Evolutionary conservation across 2,329 filamentous ascomycete genomes (phyloP).

Genomic region (Neoarthrinium moseri): DNA sequence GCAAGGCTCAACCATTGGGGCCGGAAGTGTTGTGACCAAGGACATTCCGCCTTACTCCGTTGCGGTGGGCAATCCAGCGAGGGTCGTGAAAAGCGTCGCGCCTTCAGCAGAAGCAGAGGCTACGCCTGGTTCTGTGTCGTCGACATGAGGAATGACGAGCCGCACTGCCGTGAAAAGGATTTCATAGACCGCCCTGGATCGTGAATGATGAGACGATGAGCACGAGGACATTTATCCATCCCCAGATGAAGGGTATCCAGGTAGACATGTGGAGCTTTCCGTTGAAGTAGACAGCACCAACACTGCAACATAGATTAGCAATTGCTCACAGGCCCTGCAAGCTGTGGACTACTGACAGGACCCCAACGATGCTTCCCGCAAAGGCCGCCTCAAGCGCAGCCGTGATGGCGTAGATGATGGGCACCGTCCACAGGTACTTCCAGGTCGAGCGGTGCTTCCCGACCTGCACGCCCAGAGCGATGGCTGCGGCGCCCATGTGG

Average conservation of each 20-base stretch:
- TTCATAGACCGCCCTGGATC: conserved; percentile 82
- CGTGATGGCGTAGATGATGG: conserved; percentile 67
- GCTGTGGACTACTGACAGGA: conserved; percentile 57
- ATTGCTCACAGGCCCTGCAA: neutral
- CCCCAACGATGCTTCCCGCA: conserved; percentile 77
- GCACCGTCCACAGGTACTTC: conserved; percentile 69
- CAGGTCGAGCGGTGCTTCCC: conserved; percentile 52
- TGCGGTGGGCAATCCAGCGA: conserved; percentile 67
- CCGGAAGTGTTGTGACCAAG: conserved; percentile 81
- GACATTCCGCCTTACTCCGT: conserved; percentile 63
- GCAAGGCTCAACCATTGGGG: conserved; percentile 70
- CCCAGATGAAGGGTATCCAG: conserved; percentile 91
- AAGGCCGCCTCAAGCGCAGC: conserved; percentile 76
- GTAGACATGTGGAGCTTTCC: conserved; percentile 91
- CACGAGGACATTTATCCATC: conserved; percentile 76
- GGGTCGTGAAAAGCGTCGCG: conserved; percentile 40
- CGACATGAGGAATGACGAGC: neutral
- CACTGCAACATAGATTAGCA: conserved; percentile 41
- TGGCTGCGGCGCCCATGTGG: conserved; percentile 69
- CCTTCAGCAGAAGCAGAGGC: neutral
- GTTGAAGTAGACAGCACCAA: conserved; percentile 77
- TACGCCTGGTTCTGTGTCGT: neutral
- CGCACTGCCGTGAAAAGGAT: too few relatives aligned
- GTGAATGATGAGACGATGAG: conserved; percentile 86
- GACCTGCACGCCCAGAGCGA: conserved; percentile 71